Conservation (phyloP, 148 eudicot species). For the Persicaria tinctoria region DNA sequence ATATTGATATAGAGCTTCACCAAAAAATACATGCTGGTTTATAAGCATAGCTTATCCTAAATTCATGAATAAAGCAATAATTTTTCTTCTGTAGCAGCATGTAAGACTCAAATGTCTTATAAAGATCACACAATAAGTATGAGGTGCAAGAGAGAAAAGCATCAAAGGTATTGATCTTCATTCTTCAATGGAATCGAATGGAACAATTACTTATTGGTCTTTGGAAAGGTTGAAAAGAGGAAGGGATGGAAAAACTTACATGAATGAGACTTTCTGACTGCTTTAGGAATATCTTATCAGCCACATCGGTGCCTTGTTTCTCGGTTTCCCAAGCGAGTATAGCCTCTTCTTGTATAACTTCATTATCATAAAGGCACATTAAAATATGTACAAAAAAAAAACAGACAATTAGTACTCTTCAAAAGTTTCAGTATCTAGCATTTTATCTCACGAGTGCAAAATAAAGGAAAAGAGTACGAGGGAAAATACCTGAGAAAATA, state of each 20-base stretch:
- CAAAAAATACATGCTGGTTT: too few relatives aligned
- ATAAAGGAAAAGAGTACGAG: neutral
- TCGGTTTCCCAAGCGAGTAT: slow-evolving; percentile 80
- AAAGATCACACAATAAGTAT: too few relatives aligned
- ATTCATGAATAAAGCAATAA: too few relatives aligned
- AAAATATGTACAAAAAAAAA: slow-evolving; percentile 33
- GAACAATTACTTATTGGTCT: neutral
- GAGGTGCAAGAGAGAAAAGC: too few relatives aligned
- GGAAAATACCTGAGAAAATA: slow-evolving; percentile 56
- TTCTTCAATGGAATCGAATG: neutral
- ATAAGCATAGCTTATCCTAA: too few relatives aligned
- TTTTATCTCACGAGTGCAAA: neutral
- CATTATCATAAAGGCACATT: slow-evolving; percentile 61
- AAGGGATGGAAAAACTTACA: slow-evolving; percentile 22
- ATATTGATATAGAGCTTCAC: too few relatives aligned
- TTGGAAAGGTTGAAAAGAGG: neutral
- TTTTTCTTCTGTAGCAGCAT: too few relatives aligned
- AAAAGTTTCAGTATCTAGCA: neutral
- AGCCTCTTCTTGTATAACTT: slow-evolving; percentile 79
- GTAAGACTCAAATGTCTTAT: too few relatives aligned
- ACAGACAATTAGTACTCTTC: neutral
- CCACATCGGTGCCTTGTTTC: slow-evolving; percentile 81
- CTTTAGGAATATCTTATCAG: slow-evolving; percentile 61
- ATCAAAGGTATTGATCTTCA: too few relatives aligned
- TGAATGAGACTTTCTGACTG: slow-evolving; percentile 63